Conservation (phyloP, 108 stramenopile genomes). For the Cyclotella baltica region DNA sequence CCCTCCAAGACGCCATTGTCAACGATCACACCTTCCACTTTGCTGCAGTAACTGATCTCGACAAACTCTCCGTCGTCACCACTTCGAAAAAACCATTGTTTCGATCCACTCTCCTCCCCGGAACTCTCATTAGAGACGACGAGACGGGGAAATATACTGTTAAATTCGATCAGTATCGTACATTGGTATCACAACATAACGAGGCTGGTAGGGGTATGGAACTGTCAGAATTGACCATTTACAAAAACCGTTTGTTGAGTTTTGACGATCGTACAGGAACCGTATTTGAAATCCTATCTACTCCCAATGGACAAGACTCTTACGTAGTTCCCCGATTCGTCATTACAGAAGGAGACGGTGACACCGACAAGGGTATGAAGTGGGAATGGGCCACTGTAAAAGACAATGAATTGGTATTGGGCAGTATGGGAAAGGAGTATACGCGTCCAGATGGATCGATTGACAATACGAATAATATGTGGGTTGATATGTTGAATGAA, state of each 20-base stretch:
- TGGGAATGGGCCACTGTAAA: conserved; percentile 97
- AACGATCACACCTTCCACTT: conserved; percentile 73
- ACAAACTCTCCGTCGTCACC: conserved; percentile 71
- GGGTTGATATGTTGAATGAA: conserved; percentile 84
- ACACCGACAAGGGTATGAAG: conserved; percentile 96
- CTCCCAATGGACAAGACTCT: conserved; percentile 61
- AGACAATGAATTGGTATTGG: conserved; percentile 88
- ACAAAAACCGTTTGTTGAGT: conserved; percentile 83
- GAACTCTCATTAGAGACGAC: conserved; percentile 58
- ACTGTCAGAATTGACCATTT: conserved; percentile 88
- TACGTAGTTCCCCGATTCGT: conserved; percentile 91
- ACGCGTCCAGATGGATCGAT: conserved; percentile 81
- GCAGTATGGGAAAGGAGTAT: conserved; percentile 95
- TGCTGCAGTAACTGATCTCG: conserved; percentile 89
- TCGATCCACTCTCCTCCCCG: conserved; percentile 73
- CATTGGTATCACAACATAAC: conserved; percentile 86
- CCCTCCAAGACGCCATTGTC: conserved; percentile 48
- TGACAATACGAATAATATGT: conserved; percentile 92
- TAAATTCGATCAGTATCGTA: conserved; percentile 61
- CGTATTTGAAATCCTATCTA: conserved; percentile 93
- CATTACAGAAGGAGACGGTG: conserved; percentile 93
- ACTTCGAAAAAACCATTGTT: conserved; percentile 74
- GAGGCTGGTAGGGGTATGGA: conserved; percentile 97
- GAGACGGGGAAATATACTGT: conserved; percentile 58
- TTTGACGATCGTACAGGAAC: conserved; percentile 96